These are phyloP conservation scores for Eimeria brunetti DNA, from an alignment of 169 alveolate genomes.

Conservation along the genomic window DNA sequence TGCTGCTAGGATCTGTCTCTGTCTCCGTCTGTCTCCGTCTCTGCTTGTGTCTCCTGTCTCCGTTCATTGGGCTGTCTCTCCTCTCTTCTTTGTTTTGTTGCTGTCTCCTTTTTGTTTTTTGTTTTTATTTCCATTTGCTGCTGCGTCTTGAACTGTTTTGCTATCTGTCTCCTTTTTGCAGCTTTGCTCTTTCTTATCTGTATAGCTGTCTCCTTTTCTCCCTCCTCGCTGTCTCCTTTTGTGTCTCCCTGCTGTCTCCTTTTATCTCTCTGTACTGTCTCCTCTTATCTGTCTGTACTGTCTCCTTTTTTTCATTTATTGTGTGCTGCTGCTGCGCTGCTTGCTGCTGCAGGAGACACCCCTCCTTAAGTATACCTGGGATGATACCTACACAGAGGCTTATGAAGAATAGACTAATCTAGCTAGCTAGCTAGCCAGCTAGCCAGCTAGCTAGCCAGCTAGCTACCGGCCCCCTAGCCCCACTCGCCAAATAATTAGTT, in stretches of 20 bases:
- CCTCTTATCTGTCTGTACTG: not conserved
- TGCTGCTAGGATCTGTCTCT: no score
- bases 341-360: slow-evolving; percentile 88
- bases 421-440: slow-evolving; percentile 48
- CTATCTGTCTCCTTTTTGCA: not conserved
- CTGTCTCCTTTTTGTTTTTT: not conserved
- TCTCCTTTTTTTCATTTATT: no score
- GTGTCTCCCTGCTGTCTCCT: not conserved
- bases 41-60: not conserved
- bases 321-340: not conserved
- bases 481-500: no score
- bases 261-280: no score
- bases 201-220: not conserved
- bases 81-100: not conserved
- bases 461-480: no score
- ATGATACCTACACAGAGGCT: slow-evolving; percentile 95
- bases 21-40: not conserved
- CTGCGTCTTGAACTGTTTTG: not conserved
- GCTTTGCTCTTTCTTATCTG: not conserved
- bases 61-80: not conserved
- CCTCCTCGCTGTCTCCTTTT: no score
- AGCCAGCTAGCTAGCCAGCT: slow-evolving; percentile 25
- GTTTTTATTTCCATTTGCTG: not conserved
- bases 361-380: slow-evolving; percentile 96
- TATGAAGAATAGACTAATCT: slow-evolving; percentile 84